phyloP scores from a whole-genome alignment of 176 grass and related monocot genomes.

The Avena atlantica region DNA sequence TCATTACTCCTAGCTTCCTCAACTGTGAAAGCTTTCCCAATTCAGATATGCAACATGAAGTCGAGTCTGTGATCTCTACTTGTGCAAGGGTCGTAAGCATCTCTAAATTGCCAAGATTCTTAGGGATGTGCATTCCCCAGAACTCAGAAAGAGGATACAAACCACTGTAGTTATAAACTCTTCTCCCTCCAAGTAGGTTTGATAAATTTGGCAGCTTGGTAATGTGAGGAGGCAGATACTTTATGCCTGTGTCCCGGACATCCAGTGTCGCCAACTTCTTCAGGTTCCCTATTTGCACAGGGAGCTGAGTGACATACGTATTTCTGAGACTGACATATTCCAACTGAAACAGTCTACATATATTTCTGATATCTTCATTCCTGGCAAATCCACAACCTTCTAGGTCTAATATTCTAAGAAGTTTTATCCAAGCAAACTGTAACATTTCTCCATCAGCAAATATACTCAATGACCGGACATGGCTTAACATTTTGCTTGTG shows the following conservation, averaged over 20 bases:
- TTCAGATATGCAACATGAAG: not conserved
- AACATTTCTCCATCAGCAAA: slow-evolving; percentile 36
- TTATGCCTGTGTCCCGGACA: slow-evolving; percentile 38
- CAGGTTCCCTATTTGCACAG: slow-evolving; percentile 30
- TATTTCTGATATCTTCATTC: slow-evolving; percentile 14
- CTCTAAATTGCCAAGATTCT: slow-evolving; percentile 38
- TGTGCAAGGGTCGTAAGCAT: slow-evolving; percentile 44
- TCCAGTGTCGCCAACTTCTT: slow-evolving; percentile 43
- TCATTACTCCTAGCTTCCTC: slow-evolving; percentile 52
- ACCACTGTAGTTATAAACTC: slow-evolving; percentile 38
- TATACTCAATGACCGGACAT: slow-evolving; percentile 55
- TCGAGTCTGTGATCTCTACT: slow-evolving; percentile 33
- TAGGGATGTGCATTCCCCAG: slow-evolving; percentile 44
- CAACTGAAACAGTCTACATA: slow-evolving; percentile 47
- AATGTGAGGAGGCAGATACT: slow-evolving; percentile 44
- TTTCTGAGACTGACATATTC: slow-evolving; percentile 50
- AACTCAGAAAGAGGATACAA: slow-evolving; percentile 22
- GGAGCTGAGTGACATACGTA: slow-evolving; percentile 39
- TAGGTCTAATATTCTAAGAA: slow-evolving; percentile 46
- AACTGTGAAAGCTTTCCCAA: slow-evolving; percentile 36
- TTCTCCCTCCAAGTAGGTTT: slow-evolving; percentile 50
- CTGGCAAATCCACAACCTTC: slow-evolving; percentile 30
- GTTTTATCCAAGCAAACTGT: slow-evolving; percentile 45
- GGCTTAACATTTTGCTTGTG: slow-evolving; percentile 39
- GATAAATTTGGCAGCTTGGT: slow-evolving; percentile 27